phyloP scores from a whole-genome alignment of 1,284 basidiomycete species.

The Leccinum laetum region DNA sequence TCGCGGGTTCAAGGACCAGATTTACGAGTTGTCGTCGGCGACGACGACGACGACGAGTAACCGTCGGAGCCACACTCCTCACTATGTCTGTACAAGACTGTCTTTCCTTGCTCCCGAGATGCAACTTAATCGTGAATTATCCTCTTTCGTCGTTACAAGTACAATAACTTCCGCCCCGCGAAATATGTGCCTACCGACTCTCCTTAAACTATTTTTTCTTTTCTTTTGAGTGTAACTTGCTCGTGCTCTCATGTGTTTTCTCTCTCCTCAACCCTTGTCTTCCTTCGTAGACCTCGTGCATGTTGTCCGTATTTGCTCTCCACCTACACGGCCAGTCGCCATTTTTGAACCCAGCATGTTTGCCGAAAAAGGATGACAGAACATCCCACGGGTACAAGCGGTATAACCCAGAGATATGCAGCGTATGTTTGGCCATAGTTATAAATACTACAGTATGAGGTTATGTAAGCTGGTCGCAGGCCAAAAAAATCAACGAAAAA shows the following conservation, averaged over 20 bases:
- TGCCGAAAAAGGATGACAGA: too few relatives aligned
- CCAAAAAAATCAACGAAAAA: too few relatives aligned
- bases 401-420: too few relatives aligned
- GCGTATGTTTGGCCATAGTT: too few relatives aligned
- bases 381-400: too few relatives aligned
- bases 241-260: constrained; percentile 28
- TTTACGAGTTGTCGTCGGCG: constrained; percentile 84
- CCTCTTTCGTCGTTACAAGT: constrained; percentile 16
- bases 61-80: constrained; percentile 1
- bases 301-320: constrained; percentile 32
- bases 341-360: too few relatives aligned
- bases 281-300: constrained; percentile 20
- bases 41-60: constrained; percentile 58
- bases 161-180: constrained; percentile 25
- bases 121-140: constrained; percentile 22
- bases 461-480: too few relatives aligned
- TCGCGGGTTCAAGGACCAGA: constrained; percentile 99
- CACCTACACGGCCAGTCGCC: too few relatives aligned
- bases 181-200: constrained; percentile 30
- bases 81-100: constrained; percentile 15
- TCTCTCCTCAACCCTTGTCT: constrained; percentile 10
- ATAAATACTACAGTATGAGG: too few relatives aligned
- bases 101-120: constrained; percentile 4
- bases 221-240: constrained; percentile 23
- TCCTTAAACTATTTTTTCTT: constrained; percentile 7